Base-by-base conservation (phyloP, 208 protist species). In the Trypanosoma mega region DNA sequence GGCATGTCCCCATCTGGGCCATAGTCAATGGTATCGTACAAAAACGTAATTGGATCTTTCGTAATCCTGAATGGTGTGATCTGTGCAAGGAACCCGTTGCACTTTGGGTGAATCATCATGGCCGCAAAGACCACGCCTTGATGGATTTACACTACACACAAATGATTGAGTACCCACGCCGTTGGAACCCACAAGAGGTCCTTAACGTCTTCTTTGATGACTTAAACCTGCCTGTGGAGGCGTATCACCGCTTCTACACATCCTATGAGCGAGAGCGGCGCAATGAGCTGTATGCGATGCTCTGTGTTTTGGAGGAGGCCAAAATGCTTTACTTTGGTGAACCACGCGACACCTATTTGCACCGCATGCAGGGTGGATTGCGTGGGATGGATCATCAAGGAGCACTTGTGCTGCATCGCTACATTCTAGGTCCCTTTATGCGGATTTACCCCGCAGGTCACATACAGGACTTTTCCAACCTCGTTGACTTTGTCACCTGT, bases 381-480 rank as follows among this genome's bases (percentile, higher is more conserved):
- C 82, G 86, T 49, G 90, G 90, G 16, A 76, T 90, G 74, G 84
- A 93, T 52, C 80, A 85, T 31, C 90, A 96, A 61, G 90, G 90
- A 2, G 82, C 86, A 26, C 75, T 96, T 11, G 87, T 96, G 57
- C 72, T 96, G 47, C 87, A 96, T 53, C 71, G 87, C 54, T 86
- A 79, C 53, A 78, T 96, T 20, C 63, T 94, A 18, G 72, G 76
- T 1, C 86, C 87, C 7, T 90, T 93, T 45, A 66, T 92, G 59
- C 87, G 81, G 0, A 73, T 96, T 26, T 96, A 86, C 72, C 91
- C 91, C 45, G 75, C 93, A 43, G 87, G 70, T 3, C 86, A 92
- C 69, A 93, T 94, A 45, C 86, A 94, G 59, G 83, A 94, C 61
- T 92, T 76, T 59, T 93, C 86, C n/a, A 94, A 94, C 63, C 67